These are phyloP conservation scores for Peribolospora baueri DNA, from an alignment of 768 basidiomycete species.

Conservation along the genomic window DNA sequence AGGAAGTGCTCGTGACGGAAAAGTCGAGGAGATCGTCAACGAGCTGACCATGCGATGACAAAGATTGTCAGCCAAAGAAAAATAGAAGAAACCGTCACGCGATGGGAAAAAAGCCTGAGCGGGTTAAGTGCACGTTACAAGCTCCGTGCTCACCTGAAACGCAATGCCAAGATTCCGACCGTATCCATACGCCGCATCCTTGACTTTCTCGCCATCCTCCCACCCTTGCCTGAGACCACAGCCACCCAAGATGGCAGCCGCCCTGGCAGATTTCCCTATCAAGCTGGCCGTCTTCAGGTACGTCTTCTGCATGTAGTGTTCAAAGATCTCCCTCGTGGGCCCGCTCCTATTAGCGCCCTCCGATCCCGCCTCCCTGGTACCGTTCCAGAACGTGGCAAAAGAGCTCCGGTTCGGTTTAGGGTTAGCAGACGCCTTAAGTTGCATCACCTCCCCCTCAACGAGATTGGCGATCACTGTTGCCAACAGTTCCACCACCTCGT, in stretches of 20 bases:
- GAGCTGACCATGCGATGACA: conserved; percentile 29
- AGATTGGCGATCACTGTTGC: conserved; percentile 77
- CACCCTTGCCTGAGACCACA: conserved; percentile 22
- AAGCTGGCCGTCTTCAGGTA: conserved; percentile 79
- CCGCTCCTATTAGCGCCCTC: neutral
- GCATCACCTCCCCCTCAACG: conserved; percentile 88
- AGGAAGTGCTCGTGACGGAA: conserved; percentile 42
- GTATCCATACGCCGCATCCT: conserved; percentile 74
- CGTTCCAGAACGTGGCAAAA: conserved; percentile 1
- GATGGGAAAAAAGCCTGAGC: neutral
- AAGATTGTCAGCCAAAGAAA: neutral
- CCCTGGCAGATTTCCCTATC: conserved; percentile 66
- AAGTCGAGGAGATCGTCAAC: conserved; percentile 92
- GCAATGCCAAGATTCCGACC: conserved; percentile 76
- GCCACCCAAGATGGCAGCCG: conserved; percentile 70
- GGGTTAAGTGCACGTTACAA: neutral
- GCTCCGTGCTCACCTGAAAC: conserved; percentile 49
- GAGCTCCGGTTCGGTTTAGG: neutral
- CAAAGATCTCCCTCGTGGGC: conserved; percentile 22
- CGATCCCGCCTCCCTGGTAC: neutral
- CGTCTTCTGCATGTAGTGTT: conserved; percentile 63
- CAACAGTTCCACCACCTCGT: conserved; percentile 79
- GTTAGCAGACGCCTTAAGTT: conserved; percentile 25
- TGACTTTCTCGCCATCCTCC: conserved; percentile 48
- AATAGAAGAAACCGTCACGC: neutral